Percentiles rank a stretch among this genome's conserved stretches.
Conservation (phyloP, 176 grass and related monocot genomes). For the Hordeum marinum region DNA sequence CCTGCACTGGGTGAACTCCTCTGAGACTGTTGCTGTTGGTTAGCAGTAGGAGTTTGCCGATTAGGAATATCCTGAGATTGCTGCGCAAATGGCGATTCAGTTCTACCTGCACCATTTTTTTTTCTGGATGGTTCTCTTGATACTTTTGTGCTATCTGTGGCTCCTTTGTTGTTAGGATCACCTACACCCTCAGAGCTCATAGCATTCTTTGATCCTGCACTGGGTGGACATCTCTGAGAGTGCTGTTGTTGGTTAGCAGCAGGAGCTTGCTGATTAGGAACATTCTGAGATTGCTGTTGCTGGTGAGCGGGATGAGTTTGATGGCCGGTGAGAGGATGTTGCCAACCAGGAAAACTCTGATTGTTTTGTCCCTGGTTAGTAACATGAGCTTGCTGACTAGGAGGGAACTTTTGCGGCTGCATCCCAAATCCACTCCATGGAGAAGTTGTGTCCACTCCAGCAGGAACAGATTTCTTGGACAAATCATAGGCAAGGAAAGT, state of each 20-base stretch:
- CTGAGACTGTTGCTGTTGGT: constrained; percentile 9
- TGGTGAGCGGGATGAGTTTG: constrained; percentile 4
- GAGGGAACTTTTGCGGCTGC: constrained; percentile 27
- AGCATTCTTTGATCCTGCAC: constrained; percentile 14
- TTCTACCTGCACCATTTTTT: background rate
- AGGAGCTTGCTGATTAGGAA: constrained; percentile 1
- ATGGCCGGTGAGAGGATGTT: constrained; percentile 7
- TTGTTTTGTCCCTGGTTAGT: background rate
- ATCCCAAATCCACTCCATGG: constrained; percentile 10
- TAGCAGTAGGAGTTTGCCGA: background rate
- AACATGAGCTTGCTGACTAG: background rate
- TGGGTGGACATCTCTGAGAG: background rate
- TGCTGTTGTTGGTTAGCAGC: background rate
- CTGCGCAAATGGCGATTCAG: background rate
- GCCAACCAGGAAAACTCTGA: constrained; percentile 4
- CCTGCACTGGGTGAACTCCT: background rate
- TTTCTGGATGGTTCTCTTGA: background rate
- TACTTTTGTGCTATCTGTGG: background rate
- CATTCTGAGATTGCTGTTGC: constrained; percentile 17
- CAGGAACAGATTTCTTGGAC: constrained; percentile 30
- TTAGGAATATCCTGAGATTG: constrained; percentile 1
- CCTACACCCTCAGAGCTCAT: constrained; percentile 1
- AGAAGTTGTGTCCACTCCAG: background rate
- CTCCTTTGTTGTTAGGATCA: background rate
- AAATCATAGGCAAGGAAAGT: constrained; percentile 62